Base-by-base conservation (phyloP, 2,329 filamentous ascomycete genomes). In the Colletotrichum sp. region DNA sequence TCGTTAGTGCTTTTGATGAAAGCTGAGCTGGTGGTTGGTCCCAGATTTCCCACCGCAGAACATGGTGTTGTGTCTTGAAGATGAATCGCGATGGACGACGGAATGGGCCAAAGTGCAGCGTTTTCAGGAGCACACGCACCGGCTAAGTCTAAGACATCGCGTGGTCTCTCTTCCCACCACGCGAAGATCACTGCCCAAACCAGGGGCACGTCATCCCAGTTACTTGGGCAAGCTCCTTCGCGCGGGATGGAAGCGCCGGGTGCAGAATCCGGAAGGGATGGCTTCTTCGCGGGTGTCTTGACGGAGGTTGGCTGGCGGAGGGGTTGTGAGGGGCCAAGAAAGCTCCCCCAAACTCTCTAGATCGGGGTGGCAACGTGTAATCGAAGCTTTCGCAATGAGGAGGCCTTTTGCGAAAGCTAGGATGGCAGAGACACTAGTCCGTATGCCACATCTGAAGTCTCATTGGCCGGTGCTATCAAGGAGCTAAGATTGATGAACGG, bases 151-250 rank as follows among this genome's bases (percentile, higher is more conserved):
- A 26, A 39, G 21, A 72, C 57, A 64, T 52, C 63, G 73, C 69
- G 69, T 76, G 73, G 63, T 34, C 57, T n/a, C 10, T 4, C 39
- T 10, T 30, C 57, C 57, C 24, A 36, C 32, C 57, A 68, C 69
- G 63, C 30, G 59, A 64, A 65, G 70, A 68, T 73, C 64, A 65
- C 49, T 73, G 16, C 64, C 70, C 30, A 28, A 76, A 65, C 60
- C 57, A 76, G 57, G 30, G 24, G 28, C 26, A 34, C 18, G 59
- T 60, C 64, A 24, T 71, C 26, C 70, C 69, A 63, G 34, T 36
- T 36, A 44, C 57, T 24, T 63, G 57, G 68, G 26, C 68, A 18
- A 18, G 26, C 36, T 66, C 26, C n/a, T 24, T 24, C 16, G 24
- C 39, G 15, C n/a, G 52, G 18, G 16, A 30, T 21, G 30, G 16